phyloP scores from a whole-genome alignment of 1,284 basidiomycete species.

The Cryptococcus amylolentus region DNA sequence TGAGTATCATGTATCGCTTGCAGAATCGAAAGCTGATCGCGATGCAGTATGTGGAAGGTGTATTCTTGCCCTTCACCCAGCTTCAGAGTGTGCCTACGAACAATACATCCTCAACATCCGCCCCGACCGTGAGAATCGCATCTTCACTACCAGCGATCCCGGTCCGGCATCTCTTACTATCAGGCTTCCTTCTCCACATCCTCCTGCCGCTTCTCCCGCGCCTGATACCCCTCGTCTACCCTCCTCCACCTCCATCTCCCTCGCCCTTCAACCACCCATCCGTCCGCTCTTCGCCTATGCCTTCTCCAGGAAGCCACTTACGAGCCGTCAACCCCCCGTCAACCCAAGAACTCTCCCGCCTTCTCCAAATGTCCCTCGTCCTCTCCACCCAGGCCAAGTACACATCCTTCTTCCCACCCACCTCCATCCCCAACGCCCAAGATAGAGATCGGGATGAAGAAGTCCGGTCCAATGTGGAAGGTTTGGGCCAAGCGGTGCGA shows the following conservation, averaged over 20 bases:
- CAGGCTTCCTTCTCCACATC: slow-evolving; percentile 48
- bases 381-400: slow-evolving; percentile 47
- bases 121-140: slow-evolving; percentile 7
- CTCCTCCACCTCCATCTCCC: not conserved
- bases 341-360: slow-evolving; percentile 33
- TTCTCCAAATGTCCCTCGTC: slow-evolving; percentile 49
- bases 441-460: slow-evolving; percentile 28
- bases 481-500: slow-evolving; percentile 33
- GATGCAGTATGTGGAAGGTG: slow-evolving; percentile 49
- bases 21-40: not conserved
- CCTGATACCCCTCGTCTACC: slow-evolving; percentile 29
- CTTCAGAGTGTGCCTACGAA: slow-evolving; percentile 32
- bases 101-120: slow-evolving; percentile 10
- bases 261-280: not conserved
- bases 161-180: slow-evolving; percentile 46
- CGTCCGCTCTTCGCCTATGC: too few species aligned
- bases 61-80: slow-evolving; percentile 52
- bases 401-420: slow-evolving; percentile 36
- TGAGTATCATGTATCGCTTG: slow-evolving; percentile 19
- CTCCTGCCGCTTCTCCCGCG: slow-evolving; percentile 45
- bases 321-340: slow-evolving; percentile 9
- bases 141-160: slow-evolving; percentile 28
- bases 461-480: slow-evolving; percentile 35
- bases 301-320: not conserved
- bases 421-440: not conserved